Evolutionary conservation across 306 rosid genomes (phyloP).

Genomic region (Trichosanthes cucumerina): DNA sequence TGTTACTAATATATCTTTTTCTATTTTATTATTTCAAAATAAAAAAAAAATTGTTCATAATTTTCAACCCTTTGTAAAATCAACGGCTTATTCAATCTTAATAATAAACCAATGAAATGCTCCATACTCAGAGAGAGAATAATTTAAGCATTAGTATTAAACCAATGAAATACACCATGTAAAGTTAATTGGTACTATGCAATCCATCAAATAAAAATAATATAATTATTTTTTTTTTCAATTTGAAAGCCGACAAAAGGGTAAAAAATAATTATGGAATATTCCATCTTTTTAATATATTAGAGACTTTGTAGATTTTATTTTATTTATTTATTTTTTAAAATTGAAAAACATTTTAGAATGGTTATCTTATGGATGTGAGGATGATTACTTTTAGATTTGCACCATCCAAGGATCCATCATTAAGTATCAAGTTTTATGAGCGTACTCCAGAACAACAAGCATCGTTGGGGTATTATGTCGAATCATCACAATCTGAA

Average conservation of each 20-base stretch:
- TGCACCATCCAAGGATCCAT: constrained; percentile 81
- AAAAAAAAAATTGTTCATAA: background rate
- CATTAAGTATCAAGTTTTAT: constrained; percentile 62
- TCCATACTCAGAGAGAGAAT: background rate
- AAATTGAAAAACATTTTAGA: background rate
- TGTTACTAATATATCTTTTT: background rate
- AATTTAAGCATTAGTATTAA: background rate
- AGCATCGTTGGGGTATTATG: constrained; percentile 61
- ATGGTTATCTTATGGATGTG: background rate
- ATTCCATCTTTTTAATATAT: background rate
- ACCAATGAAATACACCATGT: background rate
- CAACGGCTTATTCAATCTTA: background rate
- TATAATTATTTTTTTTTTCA: background rate
- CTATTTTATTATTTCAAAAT: background rate
- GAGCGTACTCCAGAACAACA: constrained; percentile 92
- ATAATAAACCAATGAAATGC: background rate
- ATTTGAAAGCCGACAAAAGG: background rate
- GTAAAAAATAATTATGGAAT: background rate
- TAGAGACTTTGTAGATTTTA: background rate
- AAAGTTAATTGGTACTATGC: background rate
- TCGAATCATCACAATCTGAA: constrained; percentile 35
- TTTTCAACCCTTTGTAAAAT: background rate
- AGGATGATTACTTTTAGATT: constrained; percentile 31
- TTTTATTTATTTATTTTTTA: background rate
- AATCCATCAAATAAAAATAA: background rate